Percentiles rank a stretch among this genome's conserved stretches.
Evolutionary conservation across 257 asterid species (phyloP).

Genomic region (Mentha longifolia): DNA sequence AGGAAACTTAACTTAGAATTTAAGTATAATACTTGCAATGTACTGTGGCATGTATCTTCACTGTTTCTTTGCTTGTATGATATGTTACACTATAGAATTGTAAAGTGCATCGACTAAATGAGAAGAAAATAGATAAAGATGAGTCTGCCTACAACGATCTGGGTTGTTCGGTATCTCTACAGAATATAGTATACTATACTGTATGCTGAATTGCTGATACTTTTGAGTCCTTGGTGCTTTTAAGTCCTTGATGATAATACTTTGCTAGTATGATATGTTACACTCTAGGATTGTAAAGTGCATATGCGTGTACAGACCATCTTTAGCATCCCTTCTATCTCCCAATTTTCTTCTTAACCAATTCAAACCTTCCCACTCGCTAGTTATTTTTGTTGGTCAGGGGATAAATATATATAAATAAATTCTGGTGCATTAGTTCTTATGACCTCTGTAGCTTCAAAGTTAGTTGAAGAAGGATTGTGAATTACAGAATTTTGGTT

Average conservation of each 20-base stretch:
- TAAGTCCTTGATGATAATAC: not conserved
- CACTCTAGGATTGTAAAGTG: no score
- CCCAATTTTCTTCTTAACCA: not conserved
- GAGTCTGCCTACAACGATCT: not conserved
- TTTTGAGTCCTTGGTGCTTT: not conserved
- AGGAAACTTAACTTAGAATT: conserved; percentile 4
- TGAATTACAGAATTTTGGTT: not conserved
- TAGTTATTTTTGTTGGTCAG: not conserved
- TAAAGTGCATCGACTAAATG: conserved; percentile 5
- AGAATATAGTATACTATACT: not conserved
- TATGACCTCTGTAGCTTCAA: not conserved
- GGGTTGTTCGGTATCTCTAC: not conserved
- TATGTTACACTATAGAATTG: conserved; percentile 1
- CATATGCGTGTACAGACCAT: not conserved
- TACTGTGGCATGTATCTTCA: not conserved
- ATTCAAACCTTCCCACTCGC: conserved; percentile 10
- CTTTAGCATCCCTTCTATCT: not conserved
- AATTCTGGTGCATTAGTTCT: no score
- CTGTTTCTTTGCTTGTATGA: not conserved
- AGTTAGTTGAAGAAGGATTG: not conserved
- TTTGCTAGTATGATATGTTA: not conserved
- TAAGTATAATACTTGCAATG: conserved; percentile 1
- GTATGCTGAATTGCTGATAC: no score
- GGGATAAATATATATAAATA: not conserved
- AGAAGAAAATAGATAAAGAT: conserved; percentile 16